Conservation (phyloP, 2,329 filamentous ascomycete genomes). For the Dactylellina sp. region DNA sequence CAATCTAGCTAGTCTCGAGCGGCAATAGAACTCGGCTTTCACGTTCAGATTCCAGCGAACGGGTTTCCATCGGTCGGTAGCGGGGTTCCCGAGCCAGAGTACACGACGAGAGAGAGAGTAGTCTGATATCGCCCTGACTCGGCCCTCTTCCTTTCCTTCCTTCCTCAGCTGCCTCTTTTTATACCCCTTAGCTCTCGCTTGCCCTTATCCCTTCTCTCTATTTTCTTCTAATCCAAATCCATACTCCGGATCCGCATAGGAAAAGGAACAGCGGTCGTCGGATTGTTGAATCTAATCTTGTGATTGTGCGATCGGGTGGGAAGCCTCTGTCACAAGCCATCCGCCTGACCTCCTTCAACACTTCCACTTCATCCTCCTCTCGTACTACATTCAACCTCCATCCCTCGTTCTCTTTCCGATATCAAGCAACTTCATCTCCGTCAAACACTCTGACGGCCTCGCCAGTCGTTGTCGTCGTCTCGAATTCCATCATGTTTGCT, state of each 20-base stretch:
- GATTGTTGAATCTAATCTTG: conserved; percentile 26
- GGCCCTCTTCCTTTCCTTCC: not conserved
- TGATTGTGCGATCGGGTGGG: conserved; percentile 14
- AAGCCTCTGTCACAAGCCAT: conserved; percentile 37
- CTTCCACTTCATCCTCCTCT: conserved; percentile 44
- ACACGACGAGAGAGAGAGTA: not conserved
- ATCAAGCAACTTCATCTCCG: conserved; percentile 1
- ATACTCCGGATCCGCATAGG: too few relatives aligned
- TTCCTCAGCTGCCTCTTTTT: not conserved
- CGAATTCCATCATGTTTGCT: conserved; percentile 52
- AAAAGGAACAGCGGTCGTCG: too few relatives aligned
- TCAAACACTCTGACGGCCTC: conserved; percentile 2
- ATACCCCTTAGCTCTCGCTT: conserved; percentile 5
- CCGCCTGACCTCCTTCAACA: conserved; percentile 32
- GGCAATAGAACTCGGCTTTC: not conserved
- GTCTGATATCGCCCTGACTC: not conserved
- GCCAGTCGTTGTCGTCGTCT: conserved; percentile 23
- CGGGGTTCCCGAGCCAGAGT: conserved; percentile 43
- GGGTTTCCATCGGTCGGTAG: conserved; percentile 38
- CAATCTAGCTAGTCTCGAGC: too few relatives aligned
- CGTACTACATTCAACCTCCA: conserved; percentile 30
- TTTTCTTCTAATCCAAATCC: conserved; percentile 6
- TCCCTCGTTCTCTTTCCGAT: conserved; percentile 23
- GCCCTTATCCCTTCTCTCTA: conserved; percentile 13
- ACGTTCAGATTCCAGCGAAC: conserved; percentile 9